phyloP scores from a whole-genome alignment of 202 grass and related monocot species.

The Musa balbisiana region DNA sequence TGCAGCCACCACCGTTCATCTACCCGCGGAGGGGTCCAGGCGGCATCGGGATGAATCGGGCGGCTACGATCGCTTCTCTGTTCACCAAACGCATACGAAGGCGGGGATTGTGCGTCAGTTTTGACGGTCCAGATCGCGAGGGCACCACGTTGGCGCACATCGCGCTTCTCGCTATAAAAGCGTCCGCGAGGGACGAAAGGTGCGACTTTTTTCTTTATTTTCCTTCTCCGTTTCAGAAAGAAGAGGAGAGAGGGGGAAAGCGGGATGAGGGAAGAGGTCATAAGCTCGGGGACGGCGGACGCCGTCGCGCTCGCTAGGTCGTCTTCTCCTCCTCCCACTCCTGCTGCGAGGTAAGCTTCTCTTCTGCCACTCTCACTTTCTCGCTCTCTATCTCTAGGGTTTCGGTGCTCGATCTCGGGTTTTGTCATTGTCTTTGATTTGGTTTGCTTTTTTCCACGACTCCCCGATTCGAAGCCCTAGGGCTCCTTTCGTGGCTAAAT shows the following conservation, averaged over 20 bases:
- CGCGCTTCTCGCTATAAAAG: background rate
- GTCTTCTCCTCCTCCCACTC: slow-evolving; percentile 59
- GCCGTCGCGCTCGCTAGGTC: slow-evolving; percentile 40
- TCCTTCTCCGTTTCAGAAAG: background rate
- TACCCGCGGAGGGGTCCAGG: too few species aligned
- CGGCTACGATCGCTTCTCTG: too few species aligned
- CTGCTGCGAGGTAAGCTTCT: slow-evolving; percentile 58
- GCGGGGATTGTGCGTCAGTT: too few species aligned
- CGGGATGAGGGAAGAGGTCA: slow-evolving; percentile 83
- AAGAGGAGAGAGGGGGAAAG: slow-evolving; percentile 11
- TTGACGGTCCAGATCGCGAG: too few species aligned
- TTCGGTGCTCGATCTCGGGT: slow-evolving; percentile 29
- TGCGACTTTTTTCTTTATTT: background rate
- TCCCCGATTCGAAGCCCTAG: slow-evolving; percentile 7
- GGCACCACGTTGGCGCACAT: too few species aligned
- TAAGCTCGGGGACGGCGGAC: slow-evolving; percentile 65
- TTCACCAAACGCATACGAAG: too few species aligned
- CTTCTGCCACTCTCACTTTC: background rate
- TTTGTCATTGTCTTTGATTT: background rate
- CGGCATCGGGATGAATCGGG: too few species aligned
- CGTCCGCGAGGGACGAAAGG: background rate
- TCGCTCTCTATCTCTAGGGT: background rate
- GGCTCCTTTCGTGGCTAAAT: background rate
- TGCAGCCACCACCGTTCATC: too few species aligned
- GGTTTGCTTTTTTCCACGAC: slow-evolving; percentile 4